Evolutionary conservation across 805 yeast genomes (phyloP), one percentile per base, ranked within the genome.

Genomic region (Candida tibetensis): DNA sequence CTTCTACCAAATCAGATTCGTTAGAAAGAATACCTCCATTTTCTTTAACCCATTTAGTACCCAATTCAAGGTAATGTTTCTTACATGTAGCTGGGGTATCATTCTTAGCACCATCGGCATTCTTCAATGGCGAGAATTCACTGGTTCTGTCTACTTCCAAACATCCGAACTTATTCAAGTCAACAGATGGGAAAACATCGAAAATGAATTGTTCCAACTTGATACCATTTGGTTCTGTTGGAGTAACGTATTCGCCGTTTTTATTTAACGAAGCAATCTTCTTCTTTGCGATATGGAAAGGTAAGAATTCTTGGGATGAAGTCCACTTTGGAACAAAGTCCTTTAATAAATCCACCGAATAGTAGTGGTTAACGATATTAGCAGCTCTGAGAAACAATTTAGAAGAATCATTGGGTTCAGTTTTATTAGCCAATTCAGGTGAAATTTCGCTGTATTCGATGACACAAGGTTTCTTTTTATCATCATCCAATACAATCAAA

Each of bases 141-240:
- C 79, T 81, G 3, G 66, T 46, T 60, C 99, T 79, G 27, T 77
- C 84, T 16, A 93, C 99, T 66, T 93, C 99, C 41, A 93, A 72
- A 57, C 95, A 86, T 1, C 96, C 99, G 60, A 93, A 93, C 52
- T 77, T 77, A 12, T 60, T 57, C 45, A 90, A 57, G 9, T 77
- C 74, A 25, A 93, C 82, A 21, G 81, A 75, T 34, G 90, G 90
- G 65, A 93, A 93, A 17, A 93, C 95, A 57, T 93, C 99, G 66
- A 93, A 93, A 40, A 93, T 95, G 53, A 93, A 93, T 60, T 91
- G 98, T 62, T 93, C 99, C 55, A 93, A 72, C 60, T 93, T 93
- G 56, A 91, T 81, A 30, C 98, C 99, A 60, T 93, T 93, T 32
- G 91, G 86, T 40, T 69, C 75, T 1, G 69, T 49, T n/a, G 98